Base-by-base conservation (phyloP, 1,284 basidiomycete species). In the Heterobasidion annosum region DNA sequence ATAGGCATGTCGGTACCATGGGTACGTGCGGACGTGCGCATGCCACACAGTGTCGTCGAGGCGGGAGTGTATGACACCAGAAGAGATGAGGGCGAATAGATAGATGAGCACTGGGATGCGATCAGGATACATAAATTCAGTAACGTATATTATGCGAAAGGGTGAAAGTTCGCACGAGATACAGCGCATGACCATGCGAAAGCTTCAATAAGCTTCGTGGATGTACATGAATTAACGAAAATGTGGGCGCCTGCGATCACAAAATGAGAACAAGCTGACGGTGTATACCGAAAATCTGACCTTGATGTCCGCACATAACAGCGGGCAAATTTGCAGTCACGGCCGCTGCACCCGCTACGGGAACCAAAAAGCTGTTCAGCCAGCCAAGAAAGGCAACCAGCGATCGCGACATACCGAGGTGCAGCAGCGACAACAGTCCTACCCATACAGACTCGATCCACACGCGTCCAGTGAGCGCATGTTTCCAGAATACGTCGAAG, bases 391-490 rank as follows among this genome's bases (percentile, higher is more conserved):
- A 15, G n/a, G 48, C 19, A 42, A 18, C n/a, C 13, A 51, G 7
- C 45, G 40, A 37, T 13, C 40, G 42, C 18, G 37, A 67, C 81
- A 44, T 64, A 90, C 88, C 75, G 8, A 89, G 68, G 57, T 85
- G 72, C 65, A 88, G 65, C 16, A 78, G 47, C 65, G 77, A 82
- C 62, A 83, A 81, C 7, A 82, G 34, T 1, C 72, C 69, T 45
- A 82, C 67, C 87, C 87, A 90, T 25, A 67, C 53, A 59, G 76
- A 77, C 64, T 90, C 87, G 58, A 88, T 82, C 82, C 83, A 87
- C n/a, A 89, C 78, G 12, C 73, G 76, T 42, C 77, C 75, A 12
- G 80, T 74, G 46, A 85, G 63, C 3, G 78, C 68, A 65, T 77
- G 72, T 54, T 68, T 70, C 32, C 73, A 73, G 35, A 79, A 63